Percentiles rank a stretch among this genome's conserved stretches.
These are phyloP conservation scores for Pichia sp. DNA, from an alignment of 1,139 yeast species.

Conservation along the genomic window DNA sequence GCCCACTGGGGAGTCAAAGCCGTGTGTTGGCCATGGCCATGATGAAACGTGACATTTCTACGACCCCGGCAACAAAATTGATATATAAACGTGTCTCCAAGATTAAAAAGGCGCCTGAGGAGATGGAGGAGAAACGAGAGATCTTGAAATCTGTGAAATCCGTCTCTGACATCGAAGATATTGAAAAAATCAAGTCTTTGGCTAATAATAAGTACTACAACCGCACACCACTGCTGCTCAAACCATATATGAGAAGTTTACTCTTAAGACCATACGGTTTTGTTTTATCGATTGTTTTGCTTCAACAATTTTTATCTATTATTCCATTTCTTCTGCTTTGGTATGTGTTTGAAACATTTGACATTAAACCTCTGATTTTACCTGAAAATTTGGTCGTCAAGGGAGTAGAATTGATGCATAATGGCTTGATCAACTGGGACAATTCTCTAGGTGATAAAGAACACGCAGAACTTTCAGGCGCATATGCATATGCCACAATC, in stretches of 20 bases:
- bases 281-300: constrained; percentile 48
- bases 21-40: no score
- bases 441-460: constrained; percentile 38
- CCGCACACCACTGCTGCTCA: constrained; percentile 21
- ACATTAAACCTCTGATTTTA: constrained; percentile 43
- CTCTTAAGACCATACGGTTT: constrained; percentile 25
- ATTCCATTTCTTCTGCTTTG: constrained; percentile 71
- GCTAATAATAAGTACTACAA: constrained; percentile 23
- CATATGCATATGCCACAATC: constrained; percentile 75
- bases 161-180: constrained; percentile 17
- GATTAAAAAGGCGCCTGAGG: constrained; percentile 9
- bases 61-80: constrained; percentile 1
- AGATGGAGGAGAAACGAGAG: constrained; percentile 7
- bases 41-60: constrained; percentile 1
- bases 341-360: constrained; percentile 58
- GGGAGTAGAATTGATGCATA: constrained; percentile 53
- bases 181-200: constrained; percentile 15
- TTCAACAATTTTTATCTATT: constrained; percentile 85
- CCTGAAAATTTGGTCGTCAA: constrained; percentile 61
- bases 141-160: constrained; percentile 11
- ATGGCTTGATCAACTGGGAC: constrained; percentile 27
- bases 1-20: no score
- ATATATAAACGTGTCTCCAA: constrained; percentile 13
- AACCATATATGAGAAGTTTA: constrained; percentile 24
- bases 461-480: constrained; percentile 65